Conservation (phyloP, 2,329 filamentous ascomycete species). For the Aureobasidium pullulans region DNA sequence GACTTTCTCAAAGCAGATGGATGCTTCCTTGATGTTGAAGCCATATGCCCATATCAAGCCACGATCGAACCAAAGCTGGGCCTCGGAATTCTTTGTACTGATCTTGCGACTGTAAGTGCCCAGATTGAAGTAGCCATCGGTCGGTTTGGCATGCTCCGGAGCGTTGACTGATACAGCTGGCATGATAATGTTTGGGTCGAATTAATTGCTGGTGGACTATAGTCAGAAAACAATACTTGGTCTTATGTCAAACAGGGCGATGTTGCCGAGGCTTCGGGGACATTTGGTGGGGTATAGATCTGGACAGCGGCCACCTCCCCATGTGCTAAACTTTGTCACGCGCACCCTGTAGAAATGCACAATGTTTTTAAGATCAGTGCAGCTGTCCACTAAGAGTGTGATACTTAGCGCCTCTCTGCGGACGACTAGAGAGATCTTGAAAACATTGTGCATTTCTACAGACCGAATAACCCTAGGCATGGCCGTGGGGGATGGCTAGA, state of each 20-base stretch:
- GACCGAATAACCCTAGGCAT: no score
- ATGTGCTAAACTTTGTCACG: neutral
- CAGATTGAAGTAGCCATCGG: constrained; percentile 45
- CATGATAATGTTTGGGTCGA: neutral
- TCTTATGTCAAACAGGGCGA: neutral
- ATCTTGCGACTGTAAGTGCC: constrained; percentile 51
- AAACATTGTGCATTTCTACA: no score
- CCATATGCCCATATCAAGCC: constrained; percentile 67
- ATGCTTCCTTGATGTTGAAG: constrained; percentile 70
- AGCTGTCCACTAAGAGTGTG: no score
- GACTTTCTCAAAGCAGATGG: constrained; percentile 56
- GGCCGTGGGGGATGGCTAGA: no score
- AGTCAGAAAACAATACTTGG: neutral
- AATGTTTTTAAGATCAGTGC: no score
- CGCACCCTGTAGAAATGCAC: no score
- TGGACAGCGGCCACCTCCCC: neutral
- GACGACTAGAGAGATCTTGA: no score
- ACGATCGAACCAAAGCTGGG: constrained; percentile 62
- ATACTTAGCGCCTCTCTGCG: no score
- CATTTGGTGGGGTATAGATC: neutral
- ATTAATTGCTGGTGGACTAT: no score
- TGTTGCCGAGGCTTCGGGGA: neutral
- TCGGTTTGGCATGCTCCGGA: neutral
- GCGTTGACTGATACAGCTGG: constrained; percentile 4
- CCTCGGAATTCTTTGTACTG: constrained; percentile 44